These are phyloP conservation scores for Thelonectria rubi DNA, from an alignment of 2,329 filamentous ascomycete species.

Conservation along the genomic window DNA sequence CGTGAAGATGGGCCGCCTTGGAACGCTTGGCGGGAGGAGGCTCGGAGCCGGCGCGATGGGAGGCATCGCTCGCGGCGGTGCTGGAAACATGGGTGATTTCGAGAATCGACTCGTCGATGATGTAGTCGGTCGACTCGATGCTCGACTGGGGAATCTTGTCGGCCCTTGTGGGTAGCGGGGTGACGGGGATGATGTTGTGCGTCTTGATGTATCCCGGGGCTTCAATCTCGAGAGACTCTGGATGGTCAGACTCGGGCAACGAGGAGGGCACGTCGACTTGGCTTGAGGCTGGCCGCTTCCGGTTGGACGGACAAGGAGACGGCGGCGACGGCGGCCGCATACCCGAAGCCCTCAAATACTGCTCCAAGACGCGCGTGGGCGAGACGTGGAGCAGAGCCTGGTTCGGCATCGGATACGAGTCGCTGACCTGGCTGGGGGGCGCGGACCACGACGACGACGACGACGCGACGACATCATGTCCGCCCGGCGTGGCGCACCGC, in stretches of 20 bases:
- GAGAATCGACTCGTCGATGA: constrained; percentile 25
- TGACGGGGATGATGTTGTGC: constrained; percentile 41
- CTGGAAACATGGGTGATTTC: constrained; percentile 48
- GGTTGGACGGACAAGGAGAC: constrained; percentile 32
- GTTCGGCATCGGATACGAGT: constrained; percentile 60
- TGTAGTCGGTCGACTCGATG: constrained; percentile 15
- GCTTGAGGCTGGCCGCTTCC: constrained; percentile 4
- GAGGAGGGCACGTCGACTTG: constrained; percentile 40
- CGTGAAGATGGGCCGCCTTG: constrained; percentile 26
- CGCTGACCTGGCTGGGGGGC: constrained; percentile 61
- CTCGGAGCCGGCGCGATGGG: constrained; percentile 44
- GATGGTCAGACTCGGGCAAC: constrained; percentile 28
- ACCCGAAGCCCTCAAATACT: constrained; percentile 52
- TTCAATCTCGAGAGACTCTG: constrained; percentile 17
- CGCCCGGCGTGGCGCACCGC: constrained; percentile 4
- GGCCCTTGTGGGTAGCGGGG: constrained; percentile 22
- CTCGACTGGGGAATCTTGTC: constrained; percentile 3
- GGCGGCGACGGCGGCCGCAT: constrained; percentile 36
- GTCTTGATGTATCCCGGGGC: constrained; percentile 8
- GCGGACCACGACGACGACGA: constrained; percentile 50
- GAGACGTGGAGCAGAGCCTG: constrained; percentile 47
- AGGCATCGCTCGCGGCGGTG: constrained; percentile 39
- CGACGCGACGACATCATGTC: constrained; percentile 1
- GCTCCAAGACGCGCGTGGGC: constrained; percentile 60
- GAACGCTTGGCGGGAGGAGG: constrained; percentile 44